These are phyloP conservation scores for Thalia dealbata DNA, from an alignment of 176 grass and related monocot species.

Conservation along the genomic window DNA sequence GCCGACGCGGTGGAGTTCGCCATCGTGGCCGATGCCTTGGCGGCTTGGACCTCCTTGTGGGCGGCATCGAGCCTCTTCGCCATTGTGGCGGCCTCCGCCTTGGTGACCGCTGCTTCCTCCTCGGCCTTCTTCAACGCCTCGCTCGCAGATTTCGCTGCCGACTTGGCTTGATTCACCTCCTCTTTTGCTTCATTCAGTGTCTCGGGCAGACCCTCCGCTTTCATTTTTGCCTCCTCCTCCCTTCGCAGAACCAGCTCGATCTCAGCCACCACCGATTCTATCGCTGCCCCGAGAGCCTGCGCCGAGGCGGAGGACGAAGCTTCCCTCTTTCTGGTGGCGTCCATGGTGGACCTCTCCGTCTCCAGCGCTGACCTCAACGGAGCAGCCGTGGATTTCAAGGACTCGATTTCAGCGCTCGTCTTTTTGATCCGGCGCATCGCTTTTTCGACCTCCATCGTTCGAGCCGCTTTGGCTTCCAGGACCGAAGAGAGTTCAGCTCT, in stretches of 20 bases:
- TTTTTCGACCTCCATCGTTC: not conserved
- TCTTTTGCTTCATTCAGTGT: not conserved
- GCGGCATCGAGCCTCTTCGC: not conserved
- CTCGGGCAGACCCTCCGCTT: not conserved
- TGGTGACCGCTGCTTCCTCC: not conserved
- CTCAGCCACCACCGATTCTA: not conserved
- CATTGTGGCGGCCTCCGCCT: not conserved
- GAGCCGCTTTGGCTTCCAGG: slow-evolving; percentile 17
- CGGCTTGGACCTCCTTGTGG: no score
- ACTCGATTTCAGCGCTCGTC: not conserved
- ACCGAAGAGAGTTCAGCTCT: slow-evolving; percentile 33
- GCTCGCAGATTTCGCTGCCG: no score
- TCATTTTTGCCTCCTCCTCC: no score
- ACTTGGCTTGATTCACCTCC: not conserved
- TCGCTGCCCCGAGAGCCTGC: not conserved
- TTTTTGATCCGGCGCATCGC: not conserved
- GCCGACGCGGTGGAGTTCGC: not conserved
- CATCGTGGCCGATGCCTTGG: not conserved
- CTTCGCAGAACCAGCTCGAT: not conserved
- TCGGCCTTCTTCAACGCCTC: not conserved
- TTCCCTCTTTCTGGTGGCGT: not conserved
- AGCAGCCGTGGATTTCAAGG: not conserved
- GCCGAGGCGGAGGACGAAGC: not conserved
- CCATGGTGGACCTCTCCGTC: not conserved
- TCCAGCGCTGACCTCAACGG: not conserved